These are phyloP conservation scores for Colletotrichum musicola DNA, from an alignment of 2,329 filamentous ascomycete genomes.

Conservation along the genomic window DNA sequence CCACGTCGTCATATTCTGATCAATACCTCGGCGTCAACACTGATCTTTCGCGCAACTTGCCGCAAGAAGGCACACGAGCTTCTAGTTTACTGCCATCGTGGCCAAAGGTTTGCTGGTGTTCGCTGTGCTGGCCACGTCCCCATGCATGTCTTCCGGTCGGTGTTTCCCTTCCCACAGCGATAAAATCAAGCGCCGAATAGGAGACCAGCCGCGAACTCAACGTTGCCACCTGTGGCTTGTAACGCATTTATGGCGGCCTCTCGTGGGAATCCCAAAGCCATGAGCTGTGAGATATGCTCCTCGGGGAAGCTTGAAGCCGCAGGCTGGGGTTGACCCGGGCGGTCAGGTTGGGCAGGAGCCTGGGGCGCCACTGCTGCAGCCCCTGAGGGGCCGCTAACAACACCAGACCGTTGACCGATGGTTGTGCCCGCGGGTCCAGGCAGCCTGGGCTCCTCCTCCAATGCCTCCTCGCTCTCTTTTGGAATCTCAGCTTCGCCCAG, in stretches of 20 bases:
- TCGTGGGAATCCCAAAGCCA: slow-evolving; percentile 81
- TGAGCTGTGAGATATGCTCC: slow-evolving; percentile 80
- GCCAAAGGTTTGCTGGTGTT: background rate
- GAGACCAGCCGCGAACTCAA: slow-evolving; percentile 88
- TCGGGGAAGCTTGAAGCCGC: slow-evolving; percentile 61
- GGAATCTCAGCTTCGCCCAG: slow-evolving; percentile 94
- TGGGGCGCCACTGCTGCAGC: slow-evolving; percentile 43
- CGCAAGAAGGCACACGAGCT: slow-evolving; percentile 17
- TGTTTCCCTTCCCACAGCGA: background rate
- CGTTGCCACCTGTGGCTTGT: slow-evolving; percentile 84
- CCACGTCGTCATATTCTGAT: no score
- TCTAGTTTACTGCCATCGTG: slow-evolving; percentile 18
- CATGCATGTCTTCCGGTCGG: background rate
- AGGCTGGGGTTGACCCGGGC: slow-evolving; percentile 43
- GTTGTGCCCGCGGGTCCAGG: slow-evolving; percentile 89
- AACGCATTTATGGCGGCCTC: slow-evolving; percentile 84
- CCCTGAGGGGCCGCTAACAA: slow-evolving; percentile 69
- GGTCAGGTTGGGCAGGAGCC: slow-evolving; percentile 41
- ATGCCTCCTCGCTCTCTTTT: slow-evolving; percentile 80
- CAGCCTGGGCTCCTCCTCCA: slow-evolving; percentile 84
- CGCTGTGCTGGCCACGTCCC: slow-evolving; percentile 8
- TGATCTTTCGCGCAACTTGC: background rate
- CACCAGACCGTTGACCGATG: slow-evolving; percentile 86
- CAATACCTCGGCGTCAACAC: background rate
- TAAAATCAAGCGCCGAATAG: slow-evolving; percentile 68